These are phyloP conservation scores for Boletales sp. DNA, from an alignment of 768 basidiomycete genomes.

Conservation along the genomic window DNA sequence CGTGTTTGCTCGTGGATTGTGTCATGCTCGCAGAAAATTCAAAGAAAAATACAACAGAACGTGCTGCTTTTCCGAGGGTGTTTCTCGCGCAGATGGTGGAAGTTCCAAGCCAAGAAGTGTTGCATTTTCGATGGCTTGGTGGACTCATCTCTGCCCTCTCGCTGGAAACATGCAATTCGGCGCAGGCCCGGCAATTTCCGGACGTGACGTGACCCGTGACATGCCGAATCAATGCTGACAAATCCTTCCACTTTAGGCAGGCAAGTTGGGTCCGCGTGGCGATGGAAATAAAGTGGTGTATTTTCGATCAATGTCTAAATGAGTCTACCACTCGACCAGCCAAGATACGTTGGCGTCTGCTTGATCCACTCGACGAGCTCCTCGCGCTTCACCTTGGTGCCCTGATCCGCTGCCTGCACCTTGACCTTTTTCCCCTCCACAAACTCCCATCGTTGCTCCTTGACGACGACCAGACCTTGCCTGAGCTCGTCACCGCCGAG, in stretches of 20 bases:
- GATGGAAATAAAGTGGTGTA: no score
- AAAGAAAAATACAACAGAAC: constrained; percentile 3
- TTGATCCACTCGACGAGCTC: constrained; percentile 67
- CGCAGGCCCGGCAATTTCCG: constrained; percentile 24
- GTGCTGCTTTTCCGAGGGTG: constrained; percentile 3
- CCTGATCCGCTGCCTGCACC: constrained; percentile 59
- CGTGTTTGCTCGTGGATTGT: not conserved
- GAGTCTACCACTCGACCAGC: constrained; percentile 30
- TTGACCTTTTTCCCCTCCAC: constrained; percentile 67
- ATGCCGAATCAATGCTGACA: constrained; percentile 14
- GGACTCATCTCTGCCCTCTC: constrained; percentile 16
- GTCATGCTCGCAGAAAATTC: constrained; percentile 1
- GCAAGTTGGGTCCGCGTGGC: constrained; percentile 6
- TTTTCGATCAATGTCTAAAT: constrained; percentile 13
- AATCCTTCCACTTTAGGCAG: constrained; percentile 21
- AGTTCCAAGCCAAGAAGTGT: constrained; percentile 33
- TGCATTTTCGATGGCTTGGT: constrained; percentile 18
- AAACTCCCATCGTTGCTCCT: constrained; percentile 84
- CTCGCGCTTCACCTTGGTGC: constrained; percentile 57
- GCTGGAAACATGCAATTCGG: constrained; percentile 22
- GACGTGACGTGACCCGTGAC: constrained; percentile 21
- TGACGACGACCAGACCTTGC: constrained; percentile 82
- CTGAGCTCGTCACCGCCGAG: constrained; percentile 85
- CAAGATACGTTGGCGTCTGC: constrained; percentile 28
- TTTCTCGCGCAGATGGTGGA: constrained; percentile 25